Evolutionary conservation across 768 basidiomycete genomes (phyloP), one percentile per base, ranked within the genome.

Genomic region (Serendipita indica): DNA sequence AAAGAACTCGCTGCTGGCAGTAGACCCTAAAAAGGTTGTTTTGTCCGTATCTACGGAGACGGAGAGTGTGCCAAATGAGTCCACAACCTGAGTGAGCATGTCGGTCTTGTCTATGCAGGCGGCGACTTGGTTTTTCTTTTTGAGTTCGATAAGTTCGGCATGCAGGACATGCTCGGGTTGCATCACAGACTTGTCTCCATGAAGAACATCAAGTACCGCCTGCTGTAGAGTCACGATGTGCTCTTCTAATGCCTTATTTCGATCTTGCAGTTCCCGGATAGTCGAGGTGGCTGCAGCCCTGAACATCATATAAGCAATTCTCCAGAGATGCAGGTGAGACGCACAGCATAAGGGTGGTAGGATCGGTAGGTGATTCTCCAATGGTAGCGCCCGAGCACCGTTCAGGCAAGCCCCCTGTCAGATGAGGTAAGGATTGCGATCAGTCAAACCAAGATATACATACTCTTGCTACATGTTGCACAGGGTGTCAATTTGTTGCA

Each of bases 21-120:
- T 54, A 28, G 49, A 54, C 5, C 49, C 49, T 18, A 54, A 18
- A 10, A 27, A 54, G 12, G 25, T 54, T n/a, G 49, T 54, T 4
- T 54, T 18, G n/a, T 54, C 30, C n/a, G 16, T 30, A 33, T 54
- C 49, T 28, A n/a, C 32, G 4, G 49, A 54, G n/a, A 54, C 30
- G 7, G 20, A 25, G 16, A 54, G 22, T 16, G 49, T 54, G n/a
- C 49, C 49, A 16, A 54, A 30, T 7, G 22, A 25, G n/a, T 54
- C 49, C 22, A 54, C 49, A 16, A 54, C 7, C n/a, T 54, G 49
- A 18, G 49, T 22, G 7, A 25, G 49, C 49, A 54, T 54, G 4
- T 54, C 49, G n/a, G 49, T 22, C 32, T 54, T 54, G 49, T 54
- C 49, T 27, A 54, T 54, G 49, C 49, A 54, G 7, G 49, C 49